phyloP scores from a whole-genome alignment of 2,329 filamentous ascomycete species.

The Rutstroemia sp. region DNA sequence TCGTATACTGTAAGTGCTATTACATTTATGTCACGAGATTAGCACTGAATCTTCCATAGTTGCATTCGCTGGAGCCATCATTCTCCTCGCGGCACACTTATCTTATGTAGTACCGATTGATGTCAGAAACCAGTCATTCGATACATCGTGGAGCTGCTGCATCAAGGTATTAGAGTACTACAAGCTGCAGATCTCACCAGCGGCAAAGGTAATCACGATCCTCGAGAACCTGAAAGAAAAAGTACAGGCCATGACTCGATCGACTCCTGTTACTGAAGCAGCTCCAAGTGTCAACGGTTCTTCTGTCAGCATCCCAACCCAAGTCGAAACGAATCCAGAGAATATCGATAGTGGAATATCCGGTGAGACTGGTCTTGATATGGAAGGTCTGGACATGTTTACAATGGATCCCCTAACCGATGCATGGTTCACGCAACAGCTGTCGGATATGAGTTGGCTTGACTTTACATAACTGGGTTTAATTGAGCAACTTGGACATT shows the following conservation, averaged over 20 bases:
- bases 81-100: constrained; percentile 11
- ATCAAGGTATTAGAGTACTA: constrained; percentile 4
- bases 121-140: background rate
- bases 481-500: too few species aligned
- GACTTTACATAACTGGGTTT: background rate
- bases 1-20: constrained; percentile 15
- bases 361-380: too few species aligned
- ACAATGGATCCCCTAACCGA: constrained; percentile 5
- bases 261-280: too few species aligned
- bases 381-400: constrained; percentile 1
- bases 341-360: background rate
- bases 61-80: constrained; percentile 13
- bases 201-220: background rate
- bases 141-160: constrained; percentile 3
- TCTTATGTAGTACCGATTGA: constrained; percentile 1
- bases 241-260: background rate
- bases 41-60: constrained; percentile 3
- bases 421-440: constrained; percentile 6
- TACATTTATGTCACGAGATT: background rate
- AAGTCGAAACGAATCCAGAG: background rate
- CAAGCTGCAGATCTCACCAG: constrained; percentile 1
- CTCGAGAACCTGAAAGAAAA: constrained; percentile 1
- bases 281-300: too few species aligned
- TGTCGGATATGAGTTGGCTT: constrained; percentile 4
- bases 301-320: background rate